Evolutionary conservation across 192 early-diverging fungal species (phyloP).

Genomic region (Gaertneriomyces semiglobifer): DNA sequence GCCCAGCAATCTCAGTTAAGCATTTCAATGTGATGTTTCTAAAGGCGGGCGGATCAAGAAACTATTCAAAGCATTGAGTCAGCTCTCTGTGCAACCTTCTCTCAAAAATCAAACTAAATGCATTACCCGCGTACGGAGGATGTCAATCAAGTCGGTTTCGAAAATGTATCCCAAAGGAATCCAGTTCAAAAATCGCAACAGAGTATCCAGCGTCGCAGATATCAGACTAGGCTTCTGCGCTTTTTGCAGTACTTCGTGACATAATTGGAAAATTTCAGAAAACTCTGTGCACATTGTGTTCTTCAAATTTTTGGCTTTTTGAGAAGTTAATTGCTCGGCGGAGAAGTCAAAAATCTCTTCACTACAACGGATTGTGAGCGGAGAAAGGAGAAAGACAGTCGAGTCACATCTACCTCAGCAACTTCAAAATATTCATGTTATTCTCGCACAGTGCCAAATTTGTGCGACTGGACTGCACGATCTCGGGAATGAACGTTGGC

Average conservation of each 20-base stretch:
- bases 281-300: slow-evolving; percentile 94
- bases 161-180: slow-evolving; percentile 98
- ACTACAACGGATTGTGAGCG: slow-evolving; percentile 41
- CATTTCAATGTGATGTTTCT: slow-evolving; percentile 95
- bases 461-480: slow-evolving; percentile 88
- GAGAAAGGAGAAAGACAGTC: background rate
- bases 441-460: slow-evolving; percentile 96
- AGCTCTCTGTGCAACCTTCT: background rate
- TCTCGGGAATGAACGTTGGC: slow-evolving; percentile 97
- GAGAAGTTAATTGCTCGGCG: slow-evolving; percentile 96
- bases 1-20: slow-evolving; percentile 92
- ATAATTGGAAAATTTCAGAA: slow-evolving; percentile 91
- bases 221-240: slow-evolving; percentile 88
- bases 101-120: background rate
- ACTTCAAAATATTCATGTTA: slow-evolving; percentile 98
- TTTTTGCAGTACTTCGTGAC: slow-evolving; percentile 88
- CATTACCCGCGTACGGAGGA: slow-evolving; percentile 72
- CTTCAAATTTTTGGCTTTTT: slow-evolving; percentile 91
- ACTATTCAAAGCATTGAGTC: slow-evolving; percentile 47
- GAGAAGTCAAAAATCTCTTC: slow-evolving; percentile 99
- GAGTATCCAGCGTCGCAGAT: slow-evolving; percentile 85
- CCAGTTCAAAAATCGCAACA: slow-evolving; percentile 97
- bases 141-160: slow-evolving; percentile 86
- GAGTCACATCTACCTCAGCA: slow-evolving; percentile 69
- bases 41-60: slow-evolving; percentile 81